A percentile compares a stretch with the other conserved stretches of the same genome.
Conservation (phyloP, 2,329 filamentous ascomycete genomes). For the Fusarium hostae region DNA sequence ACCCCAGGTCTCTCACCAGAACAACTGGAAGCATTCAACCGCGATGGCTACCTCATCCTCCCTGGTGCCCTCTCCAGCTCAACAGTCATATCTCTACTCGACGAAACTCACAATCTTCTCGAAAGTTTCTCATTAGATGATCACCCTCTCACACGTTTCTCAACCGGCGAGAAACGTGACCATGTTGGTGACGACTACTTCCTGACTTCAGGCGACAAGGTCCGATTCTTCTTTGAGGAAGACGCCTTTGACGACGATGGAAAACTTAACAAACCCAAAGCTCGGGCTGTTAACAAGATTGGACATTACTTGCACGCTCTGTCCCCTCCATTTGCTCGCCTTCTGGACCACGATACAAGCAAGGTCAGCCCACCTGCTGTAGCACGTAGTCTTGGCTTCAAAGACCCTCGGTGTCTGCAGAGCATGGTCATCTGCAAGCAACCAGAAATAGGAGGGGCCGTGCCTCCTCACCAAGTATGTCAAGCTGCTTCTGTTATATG, state of each 20-base stretch:
- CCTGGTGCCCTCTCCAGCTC: slow-evolving; percentile 76
- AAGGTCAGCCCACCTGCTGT: slow-evolving; percentile 66
- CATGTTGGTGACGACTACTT: slow-evolving; percentile 98
- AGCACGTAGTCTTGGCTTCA: slow-evolving; percentile 77
- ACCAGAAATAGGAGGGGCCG: slow-evolving; percentile 91
- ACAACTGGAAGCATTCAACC: slow-evolving; percentile 78
- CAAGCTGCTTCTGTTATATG: not conserved
- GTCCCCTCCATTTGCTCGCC: slow-evolving; percentile 71
- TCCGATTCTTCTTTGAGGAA: slow-evolving; percentile 97
- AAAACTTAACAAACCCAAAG: slow-evolving; percentile 79
- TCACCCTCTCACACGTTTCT: slow-evolving; percentile 95
- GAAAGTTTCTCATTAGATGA: slow-evolving; percentile 79
- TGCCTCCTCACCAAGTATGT: slow-evolving; percentile 81
- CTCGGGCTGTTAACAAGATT: slow-evolving; percentile 89
- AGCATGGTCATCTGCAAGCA: slow-evolving; percentile 99
- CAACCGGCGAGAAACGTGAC: slow-evolving; percentile 77
- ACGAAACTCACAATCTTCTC: slow-evolving; percentile 80
- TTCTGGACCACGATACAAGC: slow-evolving; percentile 57
- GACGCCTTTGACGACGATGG: slow-evolving; percentile 80
- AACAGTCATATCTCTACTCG: slow-evolving; percentile 75
- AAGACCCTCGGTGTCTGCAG: slow-evolving; percentile 82
- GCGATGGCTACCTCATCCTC: slow-evolving; percentile 91
- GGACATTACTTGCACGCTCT: slow-evolving; percentile 80
- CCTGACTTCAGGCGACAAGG: slow-evolving; percentile 86
- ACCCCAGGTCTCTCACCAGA: slow-evolving; percentile 71